Conservation (phyloP, 78 protist species). For the Planoprotostelium fungivorum region DNA sequence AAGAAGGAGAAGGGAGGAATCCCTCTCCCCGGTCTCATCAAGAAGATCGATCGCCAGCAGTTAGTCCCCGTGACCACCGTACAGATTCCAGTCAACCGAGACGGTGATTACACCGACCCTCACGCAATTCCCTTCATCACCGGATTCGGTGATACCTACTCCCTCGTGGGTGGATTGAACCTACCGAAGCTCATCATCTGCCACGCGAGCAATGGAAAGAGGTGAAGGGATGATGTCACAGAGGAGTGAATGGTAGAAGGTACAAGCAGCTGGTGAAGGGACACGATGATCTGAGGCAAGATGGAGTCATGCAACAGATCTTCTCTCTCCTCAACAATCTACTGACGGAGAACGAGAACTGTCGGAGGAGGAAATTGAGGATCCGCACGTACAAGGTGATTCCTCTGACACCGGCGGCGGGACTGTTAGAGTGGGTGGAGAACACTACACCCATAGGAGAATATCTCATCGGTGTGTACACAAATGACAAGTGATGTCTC, state of each 20-base stretch:
- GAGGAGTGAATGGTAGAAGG: not conserved
- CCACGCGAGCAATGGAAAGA: constrained; percentile 38
- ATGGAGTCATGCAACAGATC: constrained; percentile 87
- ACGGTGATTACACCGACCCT: not conserved
- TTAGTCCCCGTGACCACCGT: not conserved
- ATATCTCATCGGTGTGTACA: constrained; percentile 14
- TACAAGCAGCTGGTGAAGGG: constrained; percentile 39
- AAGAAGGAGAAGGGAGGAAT: constrained; percentile 2
- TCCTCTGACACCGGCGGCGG: constrained; percentile 69
- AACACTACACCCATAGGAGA: constrained; percentile 46
- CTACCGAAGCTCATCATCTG: constrained; percentile 58
- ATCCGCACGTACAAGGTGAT: constrained; percentile 78
- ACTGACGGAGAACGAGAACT: not conserved
- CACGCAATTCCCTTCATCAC: not conserved
- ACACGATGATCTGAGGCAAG: constrained; percentile 84
- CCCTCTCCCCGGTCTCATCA: not conserved
- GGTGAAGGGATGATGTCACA: too few species aligned
- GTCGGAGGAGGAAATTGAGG: constrained; percentile 7
- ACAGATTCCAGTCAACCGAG: not conserved
- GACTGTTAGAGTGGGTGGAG: constrained; percentile 76
- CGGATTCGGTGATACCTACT: not conserved
- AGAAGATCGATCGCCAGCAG: not conserved
- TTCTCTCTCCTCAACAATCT: constrained; percentile 66
- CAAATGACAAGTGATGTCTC: too few species aligned
- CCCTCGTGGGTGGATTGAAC: constrained; percentile 62